Evolutionary conservation across 2,329 filamentous ascomycete species (phyloP).

Genomic region (Penicillium olsonii): DNA sequence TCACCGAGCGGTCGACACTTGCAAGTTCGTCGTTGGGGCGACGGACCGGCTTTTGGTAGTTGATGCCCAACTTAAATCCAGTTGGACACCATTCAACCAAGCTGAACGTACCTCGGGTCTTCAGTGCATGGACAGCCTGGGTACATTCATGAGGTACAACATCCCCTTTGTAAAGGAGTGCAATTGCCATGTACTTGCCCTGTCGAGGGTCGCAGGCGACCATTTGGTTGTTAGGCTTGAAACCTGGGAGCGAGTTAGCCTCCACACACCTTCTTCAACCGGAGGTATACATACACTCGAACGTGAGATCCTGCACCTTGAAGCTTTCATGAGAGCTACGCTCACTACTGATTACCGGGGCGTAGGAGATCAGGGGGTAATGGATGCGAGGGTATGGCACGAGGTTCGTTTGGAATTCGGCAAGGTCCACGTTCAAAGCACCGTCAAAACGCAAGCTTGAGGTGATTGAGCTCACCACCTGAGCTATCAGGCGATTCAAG

Average conservation of each 20-base stretch:
- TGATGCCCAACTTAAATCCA: conserved; percentile 69
- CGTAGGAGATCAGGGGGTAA: conserved; percentile 67
- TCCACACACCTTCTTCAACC: background rate
- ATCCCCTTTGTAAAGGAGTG: conserved; percentile 66
- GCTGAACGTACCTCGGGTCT: conserved; percentile 66
- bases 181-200: conserved; percentile 70
- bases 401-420: conserved; percentile 70
- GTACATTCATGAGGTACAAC: conserved; percentile 64
- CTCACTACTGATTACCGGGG: conserved; percentile 64
- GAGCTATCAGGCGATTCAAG: conserved; percentile 66
- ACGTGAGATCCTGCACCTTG: conserved; percentile 74
- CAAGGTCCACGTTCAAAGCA: conserved; percentile 67
- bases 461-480: conserved; percentile 68
- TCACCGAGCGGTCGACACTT: conserved; percentile 56
- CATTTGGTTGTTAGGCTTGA: conserved; percentile 71
- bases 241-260: conserved; percentile 45
- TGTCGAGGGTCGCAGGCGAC: conserved; percentile 67
- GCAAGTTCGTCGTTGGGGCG: conserved; percentile 58
- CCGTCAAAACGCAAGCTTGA: conserved; percentile 66
- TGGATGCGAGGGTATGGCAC: conserved; percentile 69
- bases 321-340: conserved; percentile 86
- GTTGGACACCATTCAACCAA: conserved; percentile 70
- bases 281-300: conserved; percentile 55
- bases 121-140: conserved; percentile 58
- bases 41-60: conserved; percentile 60